Percentiles rank a stretch among this genome's conserved stretches.
Conservation (phyloP, 768 basidiomycete species). For the Russula lepida region DNA sequence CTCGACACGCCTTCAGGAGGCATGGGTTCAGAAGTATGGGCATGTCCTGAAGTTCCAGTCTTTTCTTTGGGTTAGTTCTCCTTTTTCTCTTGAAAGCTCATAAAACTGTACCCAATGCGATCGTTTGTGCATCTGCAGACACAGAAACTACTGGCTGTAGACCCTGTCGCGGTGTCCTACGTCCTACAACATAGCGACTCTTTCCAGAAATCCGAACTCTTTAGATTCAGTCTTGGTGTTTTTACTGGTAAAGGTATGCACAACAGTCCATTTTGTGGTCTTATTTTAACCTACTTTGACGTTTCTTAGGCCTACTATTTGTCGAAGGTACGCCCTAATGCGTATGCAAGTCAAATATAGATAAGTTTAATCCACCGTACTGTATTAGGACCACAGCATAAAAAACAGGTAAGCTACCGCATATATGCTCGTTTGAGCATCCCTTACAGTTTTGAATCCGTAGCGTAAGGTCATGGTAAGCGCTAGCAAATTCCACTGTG, state of each 20-base stretch:
- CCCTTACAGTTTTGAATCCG: not conserved
- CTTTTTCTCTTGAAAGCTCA: not conserved
- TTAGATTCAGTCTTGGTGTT: conserved; percentile 8
- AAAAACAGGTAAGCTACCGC: conserved; percentile 1
- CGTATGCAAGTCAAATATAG: not conserved
- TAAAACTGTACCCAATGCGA: not conserved
- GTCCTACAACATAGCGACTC: conserved; percentile 28
- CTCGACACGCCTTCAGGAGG: conserved; percentile 10
- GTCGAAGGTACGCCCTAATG: conserved; percentile 10
- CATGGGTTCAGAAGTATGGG: conserved; percentile 16
- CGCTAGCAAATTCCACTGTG: too few relatives aligned
- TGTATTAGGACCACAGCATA: conserved; percentile 10
- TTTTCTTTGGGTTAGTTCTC: conserved; percentile 7
- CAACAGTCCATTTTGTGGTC: not conserved
- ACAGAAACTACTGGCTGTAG: conserved; percentile 28
- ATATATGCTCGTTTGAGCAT: not conserved
- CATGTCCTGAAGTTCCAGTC: conserved; percentile 2
- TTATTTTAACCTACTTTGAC: not conserved
- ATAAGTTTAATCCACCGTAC: not conserved
- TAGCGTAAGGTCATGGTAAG: conserved; percentile 15
- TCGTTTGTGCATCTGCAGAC: not conserved
- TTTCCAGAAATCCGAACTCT: conserved; percentile 29
- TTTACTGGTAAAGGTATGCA: conserved; percentile 18
- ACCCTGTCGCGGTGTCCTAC: conserved; percentile 30
- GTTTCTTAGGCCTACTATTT: conserved; percentile 7